Percentiles rank a stretch among this genome's conserved stretches.
Evolutionary conservation across 1,284 basidiomycete species (phyloP).

Genomic region (Grifola frondosa): DNA sequence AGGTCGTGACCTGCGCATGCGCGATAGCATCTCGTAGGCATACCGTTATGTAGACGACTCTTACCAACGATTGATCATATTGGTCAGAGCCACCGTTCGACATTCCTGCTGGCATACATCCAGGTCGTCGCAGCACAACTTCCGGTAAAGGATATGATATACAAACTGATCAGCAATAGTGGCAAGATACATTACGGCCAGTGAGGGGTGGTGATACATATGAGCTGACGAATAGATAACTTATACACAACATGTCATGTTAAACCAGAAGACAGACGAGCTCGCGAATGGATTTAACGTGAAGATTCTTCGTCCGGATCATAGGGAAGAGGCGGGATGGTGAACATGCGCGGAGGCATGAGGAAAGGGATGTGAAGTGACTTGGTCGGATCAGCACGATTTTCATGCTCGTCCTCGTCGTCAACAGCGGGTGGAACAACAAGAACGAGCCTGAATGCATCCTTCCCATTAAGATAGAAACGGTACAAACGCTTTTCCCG

Average conservation of each 20-base stretch:
- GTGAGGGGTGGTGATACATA: too few relatives aligned
- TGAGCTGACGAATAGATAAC: conserved; percentile 13
- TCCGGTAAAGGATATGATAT: too few relatives aligned
- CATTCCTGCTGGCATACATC: too few relatives aligned
- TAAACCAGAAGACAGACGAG: too few relatives aligned
- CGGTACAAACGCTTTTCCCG: conserved; percentile 92
- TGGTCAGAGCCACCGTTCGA: too few relatives aligned
- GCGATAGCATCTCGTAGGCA: too few relatives aligned
- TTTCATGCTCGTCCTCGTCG: conserved; percentile 16
- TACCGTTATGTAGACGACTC: too few relatives aligned
- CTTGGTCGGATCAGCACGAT: conserved; percentile 3
- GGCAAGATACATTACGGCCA: too few relatives aligned
- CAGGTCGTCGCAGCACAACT: too few relatives aligned
- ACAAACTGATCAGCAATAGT: too few relatives aligned
- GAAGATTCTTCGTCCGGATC: conserved; percentile 28
- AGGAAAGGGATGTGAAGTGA: conserved; percentile 17
- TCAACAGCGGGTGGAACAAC: conserved; percentile 42
- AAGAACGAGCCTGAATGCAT: conserved; percentile 77
- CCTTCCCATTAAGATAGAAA: conserved; percentile 95
- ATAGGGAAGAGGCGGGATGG: conserved; percentile 24
- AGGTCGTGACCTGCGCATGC: too few relatives aligned
- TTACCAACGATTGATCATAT: too few relatives aligned
- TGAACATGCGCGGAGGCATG: conserved; percentile 23
- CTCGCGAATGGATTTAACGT: conserved; percentile 19
- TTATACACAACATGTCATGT: conserved; percentile 22